Evolutionary conservation across 106 monocot species (phyloP).

Genomic region (Narthecium ossifragum): DNA sequence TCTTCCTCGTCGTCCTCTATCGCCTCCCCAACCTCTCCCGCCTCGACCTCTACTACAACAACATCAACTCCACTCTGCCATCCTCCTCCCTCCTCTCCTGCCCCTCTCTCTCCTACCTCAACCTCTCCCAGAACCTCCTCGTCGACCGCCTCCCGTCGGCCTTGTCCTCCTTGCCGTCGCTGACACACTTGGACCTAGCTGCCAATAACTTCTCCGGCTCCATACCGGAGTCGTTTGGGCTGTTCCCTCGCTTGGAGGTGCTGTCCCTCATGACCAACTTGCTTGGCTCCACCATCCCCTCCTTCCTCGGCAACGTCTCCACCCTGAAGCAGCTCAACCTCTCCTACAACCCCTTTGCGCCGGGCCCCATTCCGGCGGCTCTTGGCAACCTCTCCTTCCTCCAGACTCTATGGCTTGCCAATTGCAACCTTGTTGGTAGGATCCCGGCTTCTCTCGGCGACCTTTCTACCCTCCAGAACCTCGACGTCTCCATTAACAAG

Average conservation of each 20-base stretch:
- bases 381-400: constrained; percentile 44
- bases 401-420: constrained; percentile 46
- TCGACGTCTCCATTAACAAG: constrained; percentile 37
- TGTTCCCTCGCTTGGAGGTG: constrained; percentile 33
- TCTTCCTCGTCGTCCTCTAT: constrained; percentile 56
- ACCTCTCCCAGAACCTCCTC: constrained; percentile 57
- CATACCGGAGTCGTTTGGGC: constrained; percentile 41
- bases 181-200: constrained; percentile 38
- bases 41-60: constrained; percentile 49
- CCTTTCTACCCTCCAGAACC: constrained; percentile 28
- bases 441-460: constrained; percentile 54
- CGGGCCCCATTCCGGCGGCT: constrained; percentile 30
- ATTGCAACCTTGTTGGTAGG: constrained; percentile 42
- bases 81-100: constrained; percentile 24
- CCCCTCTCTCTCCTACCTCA: constrained; percentile 36
- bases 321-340: constrained; percentile 57
- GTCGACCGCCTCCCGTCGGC: constrained; percentile 39
- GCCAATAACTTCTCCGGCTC: constrained; percentile 63
- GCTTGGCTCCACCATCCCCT: constrained; percentile 26
- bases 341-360: constrained; percentile 64
- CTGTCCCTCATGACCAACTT: constrained; percentile 56
- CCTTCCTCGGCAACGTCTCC: constrained; percentile 28
- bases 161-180: constrained; percentile 32
- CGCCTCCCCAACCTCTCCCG: constrained; percentile 33
- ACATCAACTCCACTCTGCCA: constrained; percentile 49